Base-by-base conservation (phyloP, 768 basidiomycete genomes). In the Termitomyces sp. region DNA sequence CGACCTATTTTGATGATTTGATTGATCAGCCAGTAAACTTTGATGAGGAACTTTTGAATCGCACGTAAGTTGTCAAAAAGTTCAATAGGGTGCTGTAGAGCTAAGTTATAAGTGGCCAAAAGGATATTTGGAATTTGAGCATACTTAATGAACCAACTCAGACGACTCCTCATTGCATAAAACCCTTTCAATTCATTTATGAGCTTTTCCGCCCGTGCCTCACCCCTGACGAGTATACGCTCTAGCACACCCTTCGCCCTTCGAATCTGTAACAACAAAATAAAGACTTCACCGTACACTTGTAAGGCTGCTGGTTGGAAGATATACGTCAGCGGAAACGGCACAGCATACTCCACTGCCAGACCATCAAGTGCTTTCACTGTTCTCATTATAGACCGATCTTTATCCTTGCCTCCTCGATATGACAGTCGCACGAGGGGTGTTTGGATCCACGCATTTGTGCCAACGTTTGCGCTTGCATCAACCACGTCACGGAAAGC, bases 111-210 rank as follows among this genome's bases (percentile, higher is more conserved):
- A 21, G 32, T 44, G 14, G 9, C 57, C 16, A 43, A 38, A 49
- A 14, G 43, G 17, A 29, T 25, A 34, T 7, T 11, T 32, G 14
- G 45, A 38, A 44, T 47, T 11, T 17, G 9, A n/a, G 78, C 87
- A 63, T 65, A 92, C 91, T 89, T 91, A 67, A 89, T 80, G 62
- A 92, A 89, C 92, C 92, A 94, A 56, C 87, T 87, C 57, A 94
- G 63, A 54, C 86, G 84, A 61, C 85, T 83, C 59, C 90, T 73
- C 77, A 91, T 81, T 0, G 87, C 87, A 66, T 90, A 90, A 62
- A 92, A 85, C 14, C 77, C 77, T 71, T 90, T 92, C 64, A 87
- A 56, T 52, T 85, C 83, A 21, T 71, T 73, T 35, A 69, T 73
- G 48, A 71, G 47, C 27, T 65, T 70, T 32, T 73, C 66, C 17